A percentile compares a stretch with the other conserved stretches of the same genome.
phyloP scores from a whole-genome alignment of 768 basidiomycete species.

The Cubamyces sp. region DNA sequence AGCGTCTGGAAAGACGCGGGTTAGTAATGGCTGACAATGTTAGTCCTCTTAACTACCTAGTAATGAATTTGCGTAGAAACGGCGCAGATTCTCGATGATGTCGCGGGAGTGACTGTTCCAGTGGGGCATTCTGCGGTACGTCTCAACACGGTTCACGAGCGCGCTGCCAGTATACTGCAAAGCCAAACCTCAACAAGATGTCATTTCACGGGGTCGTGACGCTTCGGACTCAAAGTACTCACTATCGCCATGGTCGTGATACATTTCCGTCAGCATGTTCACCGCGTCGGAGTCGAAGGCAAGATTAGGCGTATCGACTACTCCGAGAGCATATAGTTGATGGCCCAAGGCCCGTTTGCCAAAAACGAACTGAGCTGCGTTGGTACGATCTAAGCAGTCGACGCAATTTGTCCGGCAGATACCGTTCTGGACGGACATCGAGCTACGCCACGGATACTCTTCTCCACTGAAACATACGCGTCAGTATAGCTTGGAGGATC shows the following conservation, averaged over 20 bases:
- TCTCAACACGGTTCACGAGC: slow-evolving; percentile 94
- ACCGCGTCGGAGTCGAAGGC: slow-evolving; percentile 93
- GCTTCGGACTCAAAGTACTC: slow-evolving; percentile 35
- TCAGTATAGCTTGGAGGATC: background rate
- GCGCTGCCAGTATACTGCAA: slow-evolving; percentile 97
- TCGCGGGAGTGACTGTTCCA: slow-evolving; percentile 98
- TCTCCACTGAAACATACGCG: slow-evolving; percentile 6
- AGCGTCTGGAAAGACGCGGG: slow-evolving; percentile 59
- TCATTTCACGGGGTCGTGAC: background rate
- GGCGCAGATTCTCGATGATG: slow-evolving; percentile 91
- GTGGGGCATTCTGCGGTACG: slow-evolving; percentile 92
- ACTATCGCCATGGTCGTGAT: slow-evolving; percentile 97
- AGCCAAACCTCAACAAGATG: slow-evolving; percentile 68
- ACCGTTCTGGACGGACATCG: slow-evolving; percentile 86
- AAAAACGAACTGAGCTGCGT: slow-evolving; percentile 96
- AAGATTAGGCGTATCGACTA: slow-evolving; percentile 83
- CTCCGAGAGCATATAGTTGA: slow-evolving; percentile 92
- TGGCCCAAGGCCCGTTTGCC: slow-evolving; percentile 94
- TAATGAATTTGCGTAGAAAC: slow-evolving; percentile 94
- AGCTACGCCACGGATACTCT: slow-evolving; percentile 56
- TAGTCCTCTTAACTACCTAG: slow-evolving; percentile 54
- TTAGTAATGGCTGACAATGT: background rate
- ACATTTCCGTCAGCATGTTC: slow-evolving; percentile 98
- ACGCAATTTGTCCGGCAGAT: slow-evolving; percentile 95
- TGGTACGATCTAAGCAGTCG: slow-evolving; percentile 95